phyloP scores from a whole-genome alignment of 1,284 basidiomycete species.

The Tilletiopsis washingtonensis region DNA sequence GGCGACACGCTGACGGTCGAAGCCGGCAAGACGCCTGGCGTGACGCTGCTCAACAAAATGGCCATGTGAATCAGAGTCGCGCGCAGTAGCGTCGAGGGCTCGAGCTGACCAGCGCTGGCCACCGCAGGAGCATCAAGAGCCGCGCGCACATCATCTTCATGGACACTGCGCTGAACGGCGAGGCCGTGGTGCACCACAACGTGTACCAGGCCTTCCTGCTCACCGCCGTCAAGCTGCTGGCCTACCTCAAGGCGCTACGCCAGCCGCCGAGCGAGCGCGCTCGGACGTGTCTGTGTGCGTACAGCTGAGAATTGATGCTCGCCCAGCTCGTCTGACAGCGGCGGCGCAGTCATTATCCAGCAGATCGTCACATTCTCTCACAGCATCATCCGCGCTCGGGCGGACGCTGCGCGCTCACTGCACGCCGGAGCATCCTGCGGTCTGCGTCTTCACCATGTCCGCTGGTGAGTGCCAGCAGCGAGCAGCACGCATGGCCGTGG shows the following conservation, averaged over 20 bases:
- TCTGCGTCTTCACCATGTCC: background rate
- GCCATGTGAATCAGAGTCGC: too few species aligned
- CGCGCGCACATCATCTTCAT: slow-evolving; percentile 62
- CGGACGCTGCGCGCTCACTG: too few species aligned
- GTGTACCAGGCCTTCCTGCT: slow-evolving; percentile 80
- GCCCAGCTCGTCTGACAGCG: too few species aligned
- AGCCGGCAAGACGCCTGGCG: slow-evolving; percentile 30
- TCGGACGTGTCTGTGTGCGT: background rate
- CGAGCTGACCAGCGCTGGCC: too few species aligned
- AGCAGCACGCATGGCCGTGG: background rate
- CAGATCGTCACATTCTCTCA: too few species aligned
- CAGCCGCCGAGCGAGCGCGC: slow-evolving; percentile 44
- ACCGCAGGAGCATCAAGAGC: slow-evolving; percentile 5
- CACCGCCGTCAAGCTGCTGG: slow-evolving; percentile 77
- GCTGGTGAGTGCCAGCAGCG: background rate
- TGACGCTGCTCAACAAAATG: slow-evolving; percentile 38
- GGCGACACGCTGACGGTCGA: slow-evolving; percentile 47
- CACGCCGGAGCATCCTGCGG: background rate
- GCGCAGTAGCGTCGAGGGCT: background rate
- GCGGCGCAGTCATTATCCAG: too few species aligned
- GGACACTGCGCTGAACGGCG: slow-evolving; percentile 66
- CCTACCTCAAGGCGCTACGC: slow-evolving; percentile 61
- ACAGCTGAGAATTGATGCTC: background rate
- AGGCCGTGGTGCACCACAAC: slow-evolving; percentile 63
- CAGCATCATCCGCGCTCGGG: too few species aligned